These are phyloP conservation scores for Strobilomyces confusus DNA, from an alignment of 768 basidiomycete species.

Conservation along the genomic window DNA sequence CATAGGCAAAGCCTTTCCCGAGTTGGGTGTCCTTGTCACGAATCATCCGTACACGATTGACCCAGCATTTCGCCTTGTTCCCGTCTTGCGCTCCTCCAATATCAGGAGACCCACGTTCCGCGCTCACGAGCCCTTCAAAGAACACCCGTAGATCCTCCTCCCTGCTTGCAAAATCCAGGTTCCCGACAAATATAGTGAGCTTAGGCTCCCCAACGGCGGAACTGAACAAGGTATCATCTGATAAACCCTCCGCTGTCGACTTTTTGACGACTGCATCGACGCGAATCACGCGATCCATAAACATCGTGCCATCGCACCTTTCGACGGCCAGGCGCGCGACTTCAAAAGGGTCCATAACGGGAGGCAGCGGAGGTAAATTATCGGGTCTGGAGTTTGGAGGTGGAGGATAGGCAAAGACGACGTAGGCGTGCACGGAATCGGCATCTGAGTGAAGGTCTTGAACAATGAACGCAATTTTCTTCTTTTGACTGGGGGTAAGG, in stretches of 20 bases:
- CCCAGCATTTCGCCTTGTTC: slow-evolving; percentile 54
- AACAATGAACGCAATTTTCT: slow-evolving; percentile 92
- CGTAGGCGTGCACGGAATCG: slow-evolving; percentile 78
- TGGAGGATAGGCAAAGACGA: slow-evolving; percentile 78
- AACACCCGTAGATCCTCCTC: slow-evolving; percentile 87
- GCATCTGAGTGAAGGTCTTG: slow-evolving; percentile 81
- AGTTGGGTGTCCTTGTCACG: slow-evolving; percentile 89
- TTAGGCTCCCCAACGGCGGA: slow-evolving; percentile 59
- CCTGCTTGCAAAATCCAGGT: slow-evolving; percentile 85
- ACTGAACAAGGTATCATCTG: slow-evolving; percentile 20
- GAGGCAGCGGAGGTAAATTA: slow-evolving; percentile 49
- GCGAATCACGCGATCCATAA: slow-evolving; percentile 74
- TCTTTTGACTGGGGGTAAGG: slow-evolving; percentile 82
- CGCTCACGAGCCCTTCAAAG: slow-evolving; percentile 73
- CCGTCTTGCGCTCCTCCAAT: slow-evolving; percentile 26
- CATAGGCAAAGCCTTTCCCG: slow-evolving; percentile 94
- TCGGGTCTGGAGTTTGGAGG: slow-evolving; percentile 39
- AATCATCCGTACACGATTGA: slow-evolving; percentile 81
- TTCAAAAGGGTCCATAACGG: slow-evolving; percentile 61
- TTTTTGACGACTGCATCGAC: slow-evolving; percentile 61
- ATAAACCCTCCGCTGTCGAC: slow-evolving; percentile 19
- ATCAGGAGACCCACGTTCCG: slow-evolving; percentile 62
- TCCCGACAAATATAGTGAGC: slow-evolving; percentile 85
- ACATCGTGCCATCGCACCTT: slow-evolving; percentile 62
- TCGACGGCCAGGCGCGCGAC: slow-evolving; percentile 59